phyloP scores from a whole-genome alignment of 768 basidiomycete species.

The Mycena vulgaris region DNA sequence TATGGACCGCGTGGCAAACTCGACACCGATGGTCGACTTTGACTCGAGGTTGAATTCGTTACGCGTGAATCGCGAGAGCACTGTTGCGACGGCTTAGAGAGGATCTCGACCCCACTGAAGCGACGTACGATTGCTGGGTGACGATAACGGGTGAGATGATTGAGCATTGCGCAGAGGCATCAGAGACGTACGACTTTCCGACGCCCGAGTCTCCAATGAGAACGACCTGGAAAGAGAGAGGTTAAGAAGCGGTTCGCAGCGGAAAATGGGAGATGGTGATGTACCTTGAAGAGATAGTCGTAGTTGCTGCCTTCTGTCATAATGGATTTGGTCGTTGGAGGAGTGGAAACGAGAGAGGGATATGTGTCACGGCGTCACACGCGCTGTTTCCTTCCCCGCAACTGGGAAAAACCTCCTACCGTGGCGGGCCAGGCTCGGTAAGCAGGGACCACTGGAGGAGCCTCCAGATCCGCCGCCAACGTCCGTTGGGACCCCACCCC shows the following conservation, averaged over 20 bases:
- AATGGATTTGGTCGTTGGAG: conserved; percentile 13
- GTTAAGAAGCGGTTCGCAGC: conserved; percentile 22
- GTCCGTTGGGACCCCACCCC: conserved; percentile 33
- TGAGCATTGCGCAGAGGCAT: no score
- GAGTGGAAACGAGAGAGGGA: not conserved
- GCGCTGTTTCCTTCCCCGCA: no score
- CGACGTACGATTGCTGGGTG: conserved; percentile 98
- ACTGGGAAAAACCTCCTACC: no score
- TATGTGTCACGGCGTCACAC: no score
- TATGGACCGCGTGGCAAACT: conserved; percentile 98
- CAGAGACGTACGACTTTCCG: conserved; percentile 99
- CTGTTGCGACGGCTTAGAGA: conserved; percentile 58
- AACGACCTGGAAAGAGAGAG: no score
- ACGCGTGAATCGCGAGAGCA: conserved; percentile 99
- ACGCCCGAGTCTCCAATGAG: no score
- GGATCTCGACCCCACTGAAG: not conserved
- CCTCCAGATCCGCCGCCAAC: not conserved
- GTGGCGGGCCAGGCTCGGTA: conserved; percentile 77
- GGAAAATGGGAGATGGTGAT: conserved; percentile 33
- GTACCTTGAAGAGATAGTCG: conserved; percentile 98
- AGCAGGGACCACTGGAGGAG: conserved; percentile 33
- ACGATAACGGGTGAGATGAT: no score
- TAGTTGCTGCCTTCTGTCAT: conserved; percentile 90
- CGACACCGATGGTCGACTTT: conserved; percentile 99
- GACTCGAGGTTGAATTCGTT: conserved; percentile 99